phyloP scores from a whole-genome alignment of 768 basidiomycete species.

The Tricholoma furcatifolium region DNA sequence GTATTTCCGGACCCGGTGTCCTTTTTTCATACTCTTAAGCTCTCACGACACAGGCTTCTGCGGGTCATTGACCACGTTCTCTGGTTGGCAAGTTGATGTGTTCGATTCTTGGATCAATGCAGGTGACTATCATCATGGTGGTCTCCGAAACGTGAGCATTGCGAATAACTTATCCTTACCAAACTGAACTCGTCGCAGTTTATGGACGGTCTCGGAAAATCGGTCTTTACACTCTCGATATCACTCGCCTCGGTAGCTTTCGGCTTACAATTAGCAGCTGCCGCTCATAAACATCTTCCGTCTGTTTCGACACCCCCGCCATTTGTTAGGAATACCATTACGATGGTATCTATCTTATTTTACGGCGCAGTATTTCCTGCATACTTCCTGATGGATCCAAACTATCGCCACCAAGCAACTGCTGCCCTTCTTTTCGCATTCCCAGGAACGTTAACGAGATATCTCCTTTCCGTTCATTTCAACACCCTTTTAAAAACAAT shows the following conservation, averaged over 20 bases:
- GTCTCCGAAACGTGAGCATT: slow-evolving; percentile 68
- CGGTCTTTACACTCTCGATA: slow-evolving; percentile 74
- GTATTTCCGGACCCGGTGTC: slow-evolving; percentile 28
- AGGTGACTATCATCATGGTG: slow-evolving; percentile 49
- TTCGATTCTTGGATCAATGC: slow-evolving; percentile 85
- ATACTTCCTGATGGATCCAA: slow-evolving; percentile 70
- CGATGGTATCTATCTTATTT: slow-evolving; percentile 54
- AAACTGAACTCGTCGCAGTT: slow-evolving; percentile 46
- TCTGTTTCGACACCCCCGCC: slow-evolving; percentile 39
- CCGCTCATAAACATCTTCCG: slow-evolving; percentile 40
- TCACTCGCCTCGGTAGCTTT: slow-evolving; percentile 76
- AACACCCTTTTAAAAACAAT: slow-evolving; percentile 64
- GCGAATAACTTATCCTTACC: background rate
- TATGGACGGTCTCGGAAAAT: slow-evolving; percentile 82
- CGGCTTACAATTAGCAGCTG: slow-evolving; percentile 62
- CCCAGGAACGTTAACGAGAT: slow-evolving; percentile 86
- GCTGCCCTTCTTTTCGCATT: slow-evolving; percentile 88
- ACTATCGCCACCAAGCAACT: slow-evolving; percentile 76
- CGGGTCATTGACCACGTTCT: slow-evolving; percentile 95
- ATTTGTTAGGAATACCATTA: slow-evolving; percentile 48
- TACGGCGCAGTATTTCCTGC: slow-evolving; percentile 77
- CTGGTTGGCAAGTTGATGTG: slow-evolving; percentile 88
- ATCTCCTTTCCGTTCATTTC: slow-evolving; percentile 67
- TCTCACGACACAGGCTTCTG: slow-evolving; percentile 73
- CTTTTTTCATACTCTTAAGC: background rate